Evolutionary conservation across 2,329 filamentous ascomycete genomes (phyloP).

Genomic region (Aschersonia sp.): DNA sequence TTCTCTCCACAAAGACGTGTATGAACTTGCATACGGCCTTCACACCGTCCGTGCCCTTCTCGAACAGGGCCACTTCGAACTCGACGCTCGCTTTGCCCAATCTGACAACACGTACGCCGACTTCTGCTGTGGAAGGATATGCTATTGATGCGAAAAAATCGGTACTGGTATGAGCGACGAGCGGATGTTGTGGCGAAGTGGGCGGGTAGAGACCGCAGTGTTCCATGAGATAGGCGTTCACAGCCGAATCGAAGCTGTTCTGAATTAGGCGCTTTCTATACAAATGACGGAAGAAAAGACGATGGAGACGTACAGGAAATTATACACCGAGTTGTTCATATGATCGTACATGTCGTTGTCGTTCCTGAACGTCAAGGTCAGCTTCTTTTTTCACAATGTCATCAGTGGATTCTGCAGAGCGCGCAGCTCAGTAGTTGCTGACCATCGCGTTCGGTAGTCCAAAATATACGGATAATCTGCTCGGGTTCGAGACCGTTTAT

Average conservation of each 20-base stretch:
- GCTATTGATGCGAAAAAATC: slow-evolving; percentile 73
- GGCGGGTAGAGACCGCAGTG: slow-evolving; percentile 61
- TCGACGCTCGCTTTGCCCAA: slow-evolving; percentile 76
- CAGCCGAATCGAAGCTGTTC: slow-evolving; percentile 68
- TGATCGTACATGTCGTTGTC: slow-evolving; percentile 95
- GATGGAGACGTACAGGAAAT: slow-evolving; percentile 43
- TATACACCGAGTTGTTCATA: slow-evolving; percentile 83
- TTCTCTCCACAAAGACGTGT: slow-evolving; percentile 76
- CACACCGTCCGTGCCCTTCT: slow-evolving; percentile 54
- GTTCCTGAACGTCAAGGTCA: slow-evolving; percentile 38
- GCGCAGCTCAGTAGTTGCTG: no score
- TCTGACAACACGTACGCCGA: slow-evolving; percentile 69
- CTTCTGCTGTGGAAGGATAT: slow-evolving; percentile 69
- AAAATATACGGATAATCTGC: slow-evolving; percentile 64
- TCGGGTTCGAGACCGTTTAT: slow-evolving; percentile 43
- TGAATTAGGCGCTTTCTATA: not conserved
- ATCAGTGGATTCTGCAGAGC: no score
- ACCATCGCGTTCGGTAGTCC: slow-evolving; percentile 83
- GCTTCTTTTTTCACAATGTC: not conserved
- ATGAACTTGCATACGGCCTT: slow-evolving; percentile 76
- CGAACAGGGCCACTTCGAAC: slow-evolving; percentile 82
- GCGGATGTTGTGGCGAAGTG: slow-evolving; percentile 56
- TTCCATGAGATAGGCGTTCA: slow-evolving; percentile 77
- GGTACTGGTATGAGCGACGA: slow-evolving; percentile 75
- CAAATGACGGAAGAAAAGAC: not conserved